Percentiles rank a stretch among this genome's conserved stretches.
Conservation (phyloP, 2,329 filamentous ascomycete genomes). For the Xylaria sp. region DNA sequence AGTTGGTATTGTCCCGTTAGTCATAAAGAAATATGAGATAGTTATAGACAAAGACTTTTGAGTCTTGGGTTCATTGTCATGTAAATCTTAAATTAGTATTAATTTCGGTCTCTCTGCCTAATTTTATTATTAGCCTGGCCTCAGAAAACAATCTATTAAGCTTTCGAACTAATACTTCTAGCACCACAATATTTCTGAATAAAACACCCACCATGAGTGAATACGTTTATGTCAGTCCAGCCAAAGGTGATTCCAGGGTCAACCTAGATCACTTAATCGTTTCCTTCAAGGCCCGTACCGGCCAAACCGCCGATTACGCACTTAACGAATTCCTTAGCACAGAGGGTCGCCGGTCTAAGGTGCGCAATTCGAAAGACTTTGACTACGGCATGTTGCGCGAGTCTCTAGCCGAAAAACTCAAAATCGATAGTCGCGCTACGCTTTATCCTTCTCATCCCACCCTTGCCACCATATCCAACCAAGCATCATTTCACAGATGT, state of each 20-base stretch:
- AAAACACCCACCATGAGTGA: not conserved
- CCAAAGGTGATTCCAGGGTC: not conserved
- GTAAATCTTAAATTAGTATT: too few species aligned
- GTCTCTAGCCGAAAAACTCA: not conserved
- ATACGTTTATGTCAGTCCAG: not conserved
- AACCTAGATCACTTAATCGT: slow-evolving; percentile 5
- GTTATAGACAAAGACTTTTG: too few species aligned
- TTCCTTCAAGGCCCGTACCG: not conserved
- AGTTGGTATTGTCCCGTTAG: too few species aligned
- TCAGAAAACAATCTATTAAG: too few species aligned
- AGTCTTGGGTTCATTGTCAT: too few species aligned
- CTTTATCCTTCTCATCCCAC: not conserved
- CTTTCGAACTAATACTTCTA: too few species aligned
- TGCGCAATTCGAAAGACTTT: not conserved
- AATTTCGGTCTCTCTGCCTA: too few species aligned
- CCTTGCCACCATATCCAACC: not conserved
- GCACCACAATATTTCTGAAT: not conserved
- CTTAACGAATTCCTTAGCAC: slow-evolving; percentile 4
- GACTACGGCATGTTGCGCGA: not conserved
- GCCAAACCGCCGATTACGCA: not conserved
- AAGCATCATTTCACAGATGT: not conserved
- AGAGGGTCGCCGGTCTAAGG: not conserved
- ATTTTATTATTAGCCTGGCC: too few species aligned
- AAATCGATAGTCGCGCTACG: not conserved
- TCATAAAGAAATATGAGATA: too few species aligned